Evolutionary conservation across 306 rosid species (phyloP).

Genomic region (Quercus gilva): DNA sequence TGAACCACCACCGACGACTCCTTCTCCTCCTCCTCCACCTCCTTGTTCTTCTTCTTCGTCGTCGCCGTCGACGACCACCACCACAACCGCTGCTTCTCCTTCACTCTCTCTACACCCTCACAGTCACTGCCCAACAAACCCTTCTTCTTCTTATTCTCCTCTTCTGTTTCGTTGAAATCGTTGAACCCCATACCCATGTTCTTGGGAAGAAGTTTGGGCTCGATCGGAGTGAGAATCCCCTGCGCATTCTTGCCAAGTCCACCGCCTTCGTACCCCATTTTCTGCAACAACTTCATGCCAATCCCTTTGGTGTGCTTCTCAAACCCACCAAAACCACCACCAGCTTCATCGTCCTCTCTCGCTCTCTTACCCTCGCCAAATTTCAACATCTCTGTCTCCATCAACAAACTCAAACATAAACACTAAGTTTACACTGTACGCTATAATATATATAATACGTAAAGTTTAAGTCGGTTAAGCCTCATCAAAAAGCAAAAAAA

Average conservation of each 20-base stretch:
- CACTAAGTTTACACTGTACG: too few relatives aligned
- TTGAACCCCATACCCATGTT: constrained; percentile 81
- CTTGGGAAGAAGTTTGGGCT: constrained; percentile 78
- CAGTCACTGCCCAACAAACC: constrained; percentile 30
- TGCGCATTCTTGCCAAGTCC: constrained; percentile 91
- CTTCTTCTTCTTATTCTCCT: constrained; percentile 38
- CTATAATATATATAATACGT: too few relatives aligned
- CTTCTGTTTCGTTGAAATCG: constrained; percentile 50
- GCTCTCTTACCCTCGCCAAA: constrained; percentile 35
- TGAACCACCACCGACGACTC: background rate
- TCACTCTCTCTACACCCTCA: constrained; percentile 20
- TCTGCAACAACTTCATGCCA: constrained; percentile 74
- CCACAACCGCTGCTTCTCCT: constrained; percentile 52
- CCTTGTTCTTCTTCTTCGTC: background rate
- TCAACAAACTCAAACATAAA: too few relatives aligned
- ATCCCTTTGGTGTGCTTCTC: constrained; percentile 86
- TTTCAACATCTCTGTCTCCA: too few relatives aligned
- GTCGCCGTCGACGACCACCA: background rate
- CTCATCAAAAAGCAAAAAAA: too few relatives aligned
- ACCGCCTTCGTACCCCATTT: constrained; percentile 95
- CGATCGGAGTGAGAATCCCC: constrained; percentile 76
- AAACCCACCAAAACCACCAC: constrained; percentile 41
- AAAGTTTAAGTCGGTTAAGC: too few relatives aligned
- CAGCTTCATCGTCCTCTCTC: constrained; percentile 21
- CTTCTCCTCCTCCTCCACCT: constrained; percentile 16